phyloP scores from a whole-genome alignment of 2,329 filamentous ascomycete species.

The Clonostachys solani region DNA sequence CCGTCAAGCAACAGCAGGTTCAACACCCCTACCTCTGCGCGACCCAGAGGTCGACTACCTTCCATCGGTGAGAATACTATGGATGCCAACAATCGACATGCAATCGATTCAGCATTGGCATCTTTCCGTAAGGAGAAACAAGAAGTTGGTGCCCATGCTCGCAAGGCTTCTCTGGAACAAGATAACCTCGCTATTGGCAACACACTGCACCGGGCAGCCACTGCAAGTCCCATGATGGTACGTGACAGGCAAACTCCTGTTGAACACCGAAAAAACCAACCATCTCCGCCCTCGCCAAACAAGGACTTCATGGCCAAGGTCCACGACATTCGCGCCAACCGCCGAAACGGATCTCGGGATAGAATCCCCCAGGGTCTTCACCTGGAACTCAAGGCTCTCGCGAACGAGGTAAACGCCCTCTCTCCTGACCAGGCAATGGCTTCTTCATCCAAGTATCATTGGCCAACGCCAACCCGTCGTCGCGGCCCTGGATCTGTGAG shows the following conservation, averaged over 20 bases:
- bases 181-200: slow-evolving; percentile 35
- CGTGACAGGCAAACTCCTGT: slow-evolving; percentile 35
- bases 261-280: slow-evolving; percentile 9
- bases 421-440: slow-evolving; percentile 52
- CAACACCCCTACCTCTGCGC: slow-evolving; percentile 65
- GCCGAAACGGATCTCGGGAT: slow-evolving; percentile 68
- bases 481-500: slow-evolving; percentile 50
- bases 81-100: slow-evolving; percentile 18
- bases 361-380: slow-evolving; percentile 69
- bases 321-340: slow-evolving; percentile 49
- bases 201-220: slow-evolving; percentile 59
- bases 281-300: slow-evolving; percentile 53
- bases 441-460: slow-evolving; percentile 50
- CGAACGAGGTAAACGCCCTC: slow-evolving; percentile 25
- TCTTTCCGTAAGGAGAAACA: slow-evolving; percentile 5
- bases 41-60: slow-evolving; percentile 63
- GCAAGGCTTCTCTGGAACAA: slow-evolving; percentile 33
- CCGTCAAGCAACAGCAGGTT: slow-evolving; percentile 64
- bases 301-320: slow-evolving; percentile 60
- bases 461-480: slow-evolving; percentile 44
- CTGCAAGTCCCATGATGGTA: slow-evolving; percentile 64
- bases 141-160: slow-evolving; percentile 16
- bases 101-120: slow-evolving; percentile 13
- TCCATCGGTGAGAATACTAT: slow-evolving; percentile 64
- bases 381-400: slow-evolving; percentile 52